phyloP scores from a whole-genome alignment of 2,329 filamentous ascomycete species.

The Ambrosiella beaveri region DNA sequence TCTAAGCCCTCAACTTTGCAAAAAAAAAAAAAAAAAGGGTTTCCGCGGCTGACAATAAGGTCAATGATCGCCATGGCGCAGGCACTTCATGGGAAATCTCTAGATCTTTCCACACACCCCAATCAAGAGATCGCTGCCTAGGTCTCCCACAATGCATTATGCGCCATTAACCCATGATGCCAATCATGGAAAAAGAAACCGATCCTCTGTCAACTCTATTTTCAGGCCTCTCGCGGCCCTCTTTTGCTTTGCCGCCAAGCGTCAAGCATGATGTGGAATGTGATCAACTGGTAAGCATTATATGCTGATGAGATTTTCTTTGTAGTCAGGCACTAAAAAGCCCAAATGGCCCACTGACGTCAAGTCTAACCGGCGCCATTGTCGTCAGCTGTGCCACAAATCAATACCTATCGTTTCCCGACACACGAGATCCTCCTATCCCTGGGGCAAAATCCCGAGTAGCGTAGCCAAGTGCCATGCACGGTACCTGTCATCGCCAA shows the following conservation, averaged over 20 bases:
- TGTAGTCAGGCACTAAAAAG: too few species aligned
- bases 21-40: too few species aligned
- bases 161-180: background rate
- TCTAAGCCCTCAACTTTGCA: background rate
- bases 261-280: background rate
- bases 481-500: too few species aligned
- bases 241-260: background rate
- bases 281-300: too few species aligned
- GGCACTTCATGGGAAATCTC: background rate
- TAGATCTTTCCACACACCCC: background rate
- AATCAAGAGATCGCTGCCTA: background rate
- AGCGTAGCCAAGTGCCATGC: too few species aligned
- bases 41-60: background rate
- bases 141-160: background rate
- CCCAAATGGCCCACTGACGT: too few species aligned
- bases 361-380: too few species aligned
- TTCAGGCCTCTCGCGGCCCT: background rate
- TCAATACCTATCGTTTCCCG: too few species aligned
- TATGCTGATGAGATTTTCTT: too few species aligned
- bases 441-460: too few species aligned
- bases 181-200: background rate
- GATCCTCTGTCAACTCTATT: background rate
- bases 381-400: too few species aligned
- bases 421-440: too few species aligned
- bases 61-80: background rate